A percentile compares a stretch with the other conserved stretches of the same genome.
These are phyloP conservation scores for Boletus subparvulus DNA, from an alignment of 768 basidiomycete species.

Conservation along the genomic window DNA sequence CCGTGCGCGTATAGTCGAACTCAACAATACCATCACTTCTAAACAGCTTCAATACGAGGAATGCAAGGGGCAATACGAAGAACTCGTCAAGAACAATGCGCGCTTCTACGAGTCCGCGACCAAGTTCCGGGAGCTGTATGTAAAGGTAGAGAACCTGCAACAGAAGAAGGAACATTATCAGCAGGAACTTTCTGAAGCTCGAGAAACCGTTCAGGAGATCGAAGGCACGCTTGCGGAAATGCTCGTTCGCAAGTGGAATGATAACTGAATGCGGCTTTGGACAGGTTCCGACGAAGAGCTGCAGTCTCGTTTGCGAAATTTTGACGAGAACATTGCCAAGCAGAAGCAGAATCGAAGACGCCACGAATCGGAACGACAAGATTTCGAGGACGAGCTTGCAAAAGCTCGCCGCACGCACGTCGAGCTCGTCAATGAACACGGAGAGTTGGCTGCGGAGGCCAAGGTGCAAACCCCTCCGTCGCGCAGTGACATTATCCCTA, in stretches of 20 bases:
- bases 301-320: conserved; percentile 51
- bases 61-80: conserved; percentile 62
- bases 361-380: conserved; percentile 54
- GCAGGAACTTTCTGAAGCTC: conserved; percentile 59
- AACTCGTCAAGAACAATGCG: conserved; percentile 63
- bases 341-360: conserved; percentile 49
- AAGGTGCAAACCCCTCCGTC: conserved; percentile 45
- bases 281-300: conserved; percentile 77
- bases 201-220: conserved; percentile 64
- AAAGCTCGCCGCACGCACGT: conserved; percentile 52
- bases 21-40: conserved; percentile 57
- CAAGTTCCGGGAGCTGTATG: conserved; percentile 83
- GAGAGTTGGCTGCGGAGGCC: conserved; percentile 68
- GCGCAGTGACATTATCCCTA: neutral
- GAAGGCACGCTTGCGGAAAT: conserved; percentile 41
- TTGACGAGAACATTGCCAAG: conserved; percentile 54
- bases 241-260: too few relatives aligned
- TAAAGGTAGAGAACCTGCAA: conserved; percentile 62
- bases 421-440: conserved; percentile 58
- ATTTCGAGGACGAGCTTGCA: conserved; percentile 59
- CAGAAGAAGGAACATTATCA: conserved; percentile 61
- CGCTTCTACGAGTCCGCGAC: conserved; percentile 81
- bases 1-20: conserved; percentile 58
- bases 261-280: neutral
- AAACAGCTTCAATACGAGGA: conserved; percentile 78